Percentiles rank a stretch among this genome's conserved stretches.
phyloP scores from a whole-genome alignment of 1,284 basidiomycete genomes.

The Trichosporon sp. region DNA sequence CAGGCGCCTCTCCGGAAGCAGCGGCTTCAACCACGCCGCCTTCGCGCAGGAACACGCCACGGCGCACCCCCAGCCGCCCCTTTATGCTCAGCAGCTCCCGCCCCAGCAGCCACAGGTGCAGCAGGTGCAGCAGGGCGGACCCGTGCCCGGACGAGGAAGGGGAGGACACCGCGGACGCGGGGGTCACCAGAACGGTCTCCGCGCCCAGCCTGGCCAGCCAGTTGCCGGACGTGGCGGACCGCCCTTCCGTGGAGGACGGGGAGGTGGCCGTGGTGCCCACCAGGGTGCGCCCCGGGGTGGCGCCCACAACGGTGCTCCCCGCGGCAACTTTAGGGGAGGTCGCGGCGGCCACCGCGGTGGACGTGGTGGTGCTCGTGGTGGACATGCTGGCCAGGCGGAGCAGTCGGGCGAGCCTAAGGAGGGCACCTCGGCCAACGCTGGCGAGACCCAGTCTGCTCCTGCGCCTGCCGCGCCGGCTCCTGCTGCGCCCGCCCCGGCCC shows the following conservation, averaged over 20 bases:
- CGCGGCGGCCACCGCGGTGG: conserved; percentile 18
- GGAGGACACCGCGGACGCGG: conserved; percentile 14
- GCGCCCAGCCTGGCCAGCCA: not conserved
- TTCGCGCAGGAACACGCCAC: conserved; percentile 17
- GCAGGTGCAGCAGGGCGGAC: not conserved
- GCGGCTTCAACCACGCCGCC: conserved; percentile 10
- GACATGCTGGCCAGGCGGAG: not conserved
- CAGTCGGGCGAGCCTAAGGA: conserved; percentile 6
- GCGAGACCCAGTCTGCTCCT: not conserved
- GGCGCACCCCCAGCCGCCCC: not conserved
- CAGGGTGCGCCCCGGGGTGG: conserved; percentile 10
- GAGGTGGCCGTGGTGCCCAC: conserved; percentile 21
- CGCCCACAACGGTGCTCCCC: conserved; percentile 13
- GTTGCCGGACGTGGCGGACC: conserved; percentile 12
- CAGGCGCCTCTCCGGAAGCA: not conserved
- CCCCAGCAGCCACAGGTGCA: conserved; percentile 10
- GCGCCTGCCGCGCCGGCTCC: conserved; percentile 15
- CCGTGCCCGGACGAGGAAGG: not conserved
- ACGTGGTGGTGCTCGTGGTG: conserved; percentile 19
- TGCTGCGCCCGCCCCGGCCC: not conserved
- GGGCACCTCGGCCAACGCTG: not conserved
- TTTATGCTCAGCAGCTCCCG: conserved; percentile 7
- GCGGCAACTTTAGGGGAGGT: conserved; percentile 8
- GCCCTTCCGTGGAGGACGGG: conserved; percentile 23
- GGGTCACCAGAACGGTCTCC: conserved; percentile 6